Evolutionary conservation across 176 grass and related monocot species (phyloP).

Genomic region (Aegilops speltoides): DNA sequence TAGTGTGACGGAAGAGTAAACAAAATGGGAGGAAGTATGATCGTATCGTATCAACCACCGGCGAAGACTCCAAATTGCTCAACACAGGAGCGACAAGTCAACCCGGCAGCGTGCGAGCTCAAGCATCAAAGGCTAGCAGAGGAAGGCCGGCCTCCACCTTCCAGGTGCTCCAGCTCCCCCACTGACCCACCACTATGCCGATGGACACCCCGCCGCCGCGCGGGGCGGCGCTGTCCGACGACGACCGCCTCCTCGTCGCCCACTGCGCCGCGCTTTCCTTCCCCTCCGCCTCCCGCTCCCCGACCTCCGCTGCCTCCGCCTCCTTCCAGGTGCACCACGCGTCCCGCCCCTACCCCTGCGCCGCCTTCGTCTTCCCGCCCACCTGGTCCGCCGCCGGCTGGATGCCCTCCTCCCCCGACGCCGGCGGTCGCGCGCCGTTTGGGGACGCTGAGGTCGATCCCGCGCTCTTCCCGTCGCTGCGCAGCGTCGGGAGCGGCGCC

Average conservation of each 20-base stretch:
- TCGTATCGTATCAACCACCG: no score
- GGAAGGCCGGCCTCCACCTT: neutral
- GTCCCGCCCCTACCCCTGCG: slow-evolving; percentile 54
- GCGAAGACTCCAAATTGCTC: neutral
- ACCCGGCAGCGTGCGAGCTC: neutral
- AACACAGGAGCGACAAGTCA: neutral
- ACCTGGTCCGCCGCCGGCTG: slow-evolving; percentile 73
- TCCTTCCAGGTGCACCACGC: slow-evolving; percentile 63
- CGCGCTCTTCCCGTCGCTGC: slow-evolving; percentile 72
- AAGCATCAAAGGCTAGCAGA: neutral
- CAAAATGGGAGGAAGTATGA: no score
- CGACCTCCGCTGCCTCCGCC: neutral
- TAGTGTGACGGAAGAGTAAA: no score
- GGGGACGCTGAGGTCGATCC: slow-evolving; percentile 75
- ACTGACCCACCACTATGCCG: slow-evolving; percentile 26
- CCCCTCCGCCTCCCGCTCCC: slow-evolving; percentile 13
- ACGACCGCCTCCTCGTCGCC: slow-evolving; percentile 51
- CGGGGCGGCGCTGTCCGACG: slow-evolving; percentile 40
- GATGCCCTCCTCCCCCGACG: slow-evolving; percentile 13
- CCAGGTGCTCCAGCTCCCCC: neutral
- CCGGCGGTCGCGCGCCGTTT: slow-evolving; percentile 43
- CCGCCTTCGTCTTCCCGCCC: slow-evolving; percentile 64
- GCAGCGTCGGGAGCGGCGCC: slow-evolving; percentile 60
- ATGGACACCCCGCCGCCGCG: slow-evolving; percentile 23
- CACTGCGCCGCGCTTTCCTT: slow-evolving; percentile 44